Evolutionary conservation across 179 eudicot species (phyloP).

Genomic region (Monotropa hypopitys): DNA sequence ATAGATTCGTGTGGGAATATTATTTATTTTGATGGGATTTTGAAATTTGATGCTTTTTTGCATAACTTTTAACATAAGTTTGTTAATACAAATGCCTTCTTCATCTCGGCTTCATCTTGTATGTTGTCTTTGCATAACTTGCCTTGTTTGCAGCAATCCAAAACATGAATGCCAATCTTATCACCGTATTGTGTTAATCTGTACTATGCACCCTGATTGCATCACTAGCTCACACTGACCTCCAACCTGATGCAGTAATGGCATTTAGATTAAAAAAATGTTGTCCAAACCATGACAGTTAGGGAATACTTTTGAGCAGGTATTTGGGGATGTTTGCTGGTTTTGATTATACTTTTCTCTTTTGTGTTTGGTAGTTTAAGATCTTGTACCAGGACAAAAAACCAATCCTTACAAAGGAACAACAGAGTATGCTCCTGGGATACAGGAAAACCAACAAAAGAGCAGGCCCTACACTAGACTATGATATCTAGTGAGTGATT

Average conservation of each 20-base stretch:
- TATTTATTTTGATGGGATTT: too few relatives aligned
- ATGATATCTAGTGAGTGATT: too few relatives aligned
- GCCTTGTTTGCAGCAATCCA: not conserved
- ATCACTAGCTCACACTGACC: too few relatives aligned
- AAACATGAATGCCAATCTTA: not conserved
- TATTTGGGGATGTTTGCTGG: not conserved
- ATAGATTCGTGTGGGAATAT: too few relatives aligned
- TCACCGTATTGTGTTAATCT: not conserved
- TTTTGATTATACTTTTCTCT: not conserved
- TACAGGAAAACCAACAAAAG: too few relatives aligned
- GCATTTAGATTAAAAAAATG: not conserved
- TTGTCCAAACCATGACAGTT: not conserved
- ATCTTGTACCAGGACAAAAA: too few relatives aligned
- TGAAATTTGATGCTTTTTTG: too few relatives aligned
- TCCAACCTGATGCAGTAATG: not conserved
- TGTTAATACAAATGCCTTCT: not conserved
- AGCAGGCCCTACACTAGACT: too few relatives aligned
- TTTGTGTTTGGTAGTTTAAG: too few relatives aligned
- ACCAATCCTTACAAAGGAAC: too few relatives aligned
- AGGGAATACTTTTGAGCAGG: not conserved
- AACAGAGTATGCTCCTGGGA: too few relatives aligned
- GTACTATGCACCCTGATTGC: not conserved
- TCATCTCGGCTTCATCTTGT: conserved; percentile 2
- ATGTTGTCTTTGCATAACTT: not conserved
- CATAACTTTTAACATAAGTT: too few relatives aligned